phyloP scores from a whole-genome alignment of 345 rosid genomes.

The Eucalyptus marginata region DNA sequence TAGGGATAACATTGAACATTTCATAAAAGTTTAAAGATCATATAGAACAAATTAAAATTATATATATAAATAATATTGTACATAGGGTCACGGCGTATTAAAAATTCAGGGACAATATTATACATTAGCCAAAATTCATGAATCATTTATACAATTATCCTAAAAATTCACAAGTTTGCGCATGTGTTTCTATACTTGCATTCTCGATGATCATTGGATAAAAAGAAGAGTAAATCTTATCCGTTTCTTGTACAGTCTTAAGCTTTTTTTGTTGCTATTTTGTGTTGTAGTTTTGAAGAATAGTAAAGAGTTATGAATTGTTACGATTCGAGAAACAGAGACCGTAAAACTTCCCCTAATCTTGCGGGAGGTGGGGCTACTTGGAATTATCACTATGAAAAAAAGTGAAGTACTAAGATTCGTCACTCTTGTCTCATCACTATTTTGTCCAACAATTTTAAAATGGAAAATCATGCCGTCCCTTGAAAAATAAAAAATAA shows the following conservation, averaged over 20 bases:
- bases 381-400: neutral
- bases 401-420: neutral
- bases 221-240: neutral
- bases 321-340: fast-evolving
- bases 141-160: no score
- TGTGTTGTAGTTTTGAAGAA: neutral
- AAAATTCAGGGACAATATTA: no score
- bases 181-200: neutral
- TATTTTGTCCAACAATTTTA: neutral
- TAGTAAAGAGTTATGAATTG: neutral
- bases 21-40: fast-evolving
- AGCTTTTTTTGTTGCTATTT: neutral
- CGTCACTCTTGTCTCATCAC: neutral
- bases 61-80: no score
- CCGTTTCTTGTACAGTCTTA: neutral
- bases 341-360: neutral
- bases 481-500: fast-evolving
- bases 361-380: neutral
- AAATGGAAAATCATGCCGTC: neutral
- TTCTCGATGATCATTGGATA: neutral
- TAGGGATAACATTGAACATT: fast-evolving
- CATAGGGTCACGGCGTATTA: no score
- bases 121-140: no score
- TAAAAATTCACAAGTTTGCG: neutral
- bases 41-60: no score